Evolutionary conservation across 345 rosid genomes (phyloP).

Genomic region (Conringia planisiliqua): DNA sequence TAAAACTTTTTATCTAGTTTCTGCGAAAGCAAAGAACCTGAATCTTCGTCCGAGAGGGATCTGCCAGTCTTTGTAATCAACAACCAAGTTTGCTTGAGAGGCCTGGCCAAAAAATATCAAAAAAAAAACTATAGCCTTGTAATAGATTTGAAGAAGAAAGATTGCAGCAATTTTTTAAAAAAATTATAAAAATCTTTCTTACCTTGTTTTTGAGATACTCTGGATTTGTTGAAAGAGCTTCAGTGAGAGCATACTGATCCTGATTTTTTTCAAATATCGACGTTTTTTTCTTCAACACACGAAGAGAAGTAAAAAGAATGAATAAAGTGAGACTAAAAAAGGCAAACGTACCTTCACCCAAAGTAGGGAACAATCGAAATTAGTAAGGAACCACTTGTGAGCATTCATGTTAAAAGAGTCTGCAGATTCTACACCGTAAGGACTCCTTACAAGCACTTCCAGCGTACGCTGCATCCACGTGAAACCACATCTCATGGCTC

Average conservation of each 20-base stretch:
- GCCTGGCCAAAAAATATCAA: slow-evolving; percentile 61
- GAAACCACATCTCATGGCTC: slow-evolving; percentile 78
- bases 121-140: too few relatives aligned
- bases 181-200: slow-evolving; percentile 7
- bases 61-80: slow-evolving; percentile 97
- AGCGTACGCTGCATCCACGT: slow-evolving; percentile 90
- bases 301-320: neutral
- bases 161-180: neutral
- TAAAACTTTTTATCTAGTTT: neutral
- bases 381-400: slow-evolving; percentile 88
- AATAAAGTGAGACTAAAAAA: neutral
- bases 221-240: slow-evolving; percentile 87
- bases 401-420: slow-evolving; percentile 96
- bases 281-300: neutral
- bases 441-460: slow-evolving; percentile 96
- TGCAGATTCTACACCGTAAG: slow-evolving; percentile 83
- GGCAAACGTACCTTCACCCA: slow-evolving; percentile 75
- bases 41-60: slow-evolving; percentile 94
- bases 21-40: slow-evolving; percentile 44
- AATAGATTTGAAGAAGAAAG: neutral
- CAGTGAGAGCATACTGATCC: slow-evolving; percentile 71
- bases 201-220: slow-evolving; percentile 87
- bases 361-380: slow-evolving; percentile 80
- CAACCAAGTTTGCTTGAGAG: slow-evolving; percentile 75
- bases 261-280: slow-evolving; percentile 32